Evolutionary conservation across 192 early-diverging fungal species (phyloP).

Genomic region (Phycomyces nitens): DNA sequence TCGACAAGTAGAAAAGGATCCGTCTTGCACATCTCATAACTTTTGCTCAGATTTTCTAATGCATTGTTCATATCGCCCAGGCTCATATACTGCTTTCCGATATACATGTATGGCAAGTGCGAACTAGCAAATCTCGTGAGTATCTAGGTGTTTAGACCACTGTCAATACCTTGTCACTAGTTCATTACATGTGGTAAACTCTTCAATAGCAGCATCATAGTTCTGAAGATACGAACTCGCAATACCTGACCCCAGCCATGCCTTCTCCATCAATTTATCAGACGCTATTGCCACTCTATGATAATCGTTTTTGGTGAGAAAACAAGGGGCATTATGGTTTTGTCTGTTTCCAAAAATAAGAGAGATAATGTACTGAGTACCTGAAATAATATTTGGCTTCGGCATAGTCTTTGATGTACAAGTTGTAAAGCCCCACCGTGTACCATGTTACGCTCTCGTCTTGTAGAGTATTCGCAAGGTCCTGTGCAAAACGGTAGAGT

Average conservation of each 20-base stretch:
- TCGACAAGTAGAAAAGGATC: conserved; percentile 76
- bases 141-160: no score
- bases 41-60: conserved; percentile 53
- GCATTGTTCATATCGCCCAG: conserved; percentile 56
- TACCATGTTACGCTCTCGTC: conserved; percentile 64
- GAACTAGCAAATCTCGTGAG: conserved; percentile 29
- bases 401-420: conserved; percentile 48
- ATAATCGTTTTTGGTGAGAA: conserved; percentile 5
- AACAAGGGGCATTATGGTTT: background rate
- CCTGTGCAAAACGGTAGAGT: conserved; percentile 71
- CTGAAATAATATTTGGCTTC: conserved; percentile 67
- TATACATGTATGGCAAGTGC: conserved; percentile 66
- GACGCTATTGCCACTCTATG: conserved; percentile 57
- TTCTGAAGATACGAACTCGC: conserved; percentile 72
- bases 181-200: conserved; percentile 62
- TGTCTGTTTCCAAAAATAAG: background rate
- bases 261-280: conserved; percentile 59
- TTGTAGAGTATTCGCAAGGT: conserved; percentile 62
- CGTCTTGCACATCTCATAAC: conserved; percentile 45
- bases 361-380: conserved; percentile 9
- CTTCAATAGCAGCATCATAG: conserved; percentile 72
- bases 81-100: conserved; percentile 76
- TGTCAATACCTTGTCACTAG: conserved; percentile 67
- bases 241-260: conserved; percentile 82
- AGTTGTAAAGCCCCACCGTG: conserved; percentile 79